Evolutionary conservation across 2,329 filamentous ascomycete genomes (phyloP), one percentile per base, ranked within the genome.

Genomic region (Coniochaeta pulveracea): DNA sequence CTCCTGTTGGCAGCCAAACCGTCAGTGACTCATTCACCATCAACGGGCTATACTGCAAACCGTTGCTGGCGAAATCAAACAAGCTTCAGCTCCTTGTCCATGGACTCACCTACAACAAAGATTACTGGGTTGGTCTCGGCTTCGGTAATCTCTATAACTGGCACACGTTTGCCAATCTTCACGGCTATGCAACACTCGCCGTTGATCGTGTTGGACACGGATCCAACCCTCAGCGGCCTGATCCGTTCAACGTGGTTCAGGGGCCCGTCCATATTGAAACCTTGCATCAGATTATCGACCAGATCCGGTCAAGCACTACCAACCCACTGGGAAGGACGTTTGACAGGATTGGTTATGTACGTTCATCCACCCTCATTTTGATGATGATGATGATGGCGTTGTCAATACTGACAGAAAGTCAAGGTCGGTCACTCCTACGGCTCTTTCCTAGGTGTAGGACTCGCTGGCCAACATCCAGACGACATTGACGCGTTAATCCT

Each of bases 121-220:
- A 5, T 4, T 31, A 35, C 16, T 43, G 40, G 40, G 29, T 19
- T 5, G 36, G 34, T 4, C 28, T 34, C 8, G 37, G 37, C 2
- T 26, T 35, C 10, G 33, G 25, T 15, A 29, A 32, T 6, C 12
- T 24, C 10, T 43, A 39, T 31, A 25, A 41, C 33, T 43, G 22
- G 22, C 34, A 27, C 6, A 3, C 4, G 3, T 19, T 19, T 7
- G 40, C 39, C 16, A 39, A 31, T 12, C 15, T 10, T 3, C 12
- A 35, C 19, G 39, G 40, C 10, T 43, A 43, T 27, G 26, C 34
- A 19, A 38, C 37, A 6, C 35, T 43, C 7, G 40, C 39, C 17
- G 36, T 43, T n/a, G 36, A 40, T 24, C 23, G 36, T 3, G 23
- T 41, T n/a, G 41, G 41, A 19, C 39, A 41, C 22, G 42, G 41